Evolutionary conservation across 108 stramenopile species (phyloP).

Genomic region (Skeletonema grethae): DNA sequence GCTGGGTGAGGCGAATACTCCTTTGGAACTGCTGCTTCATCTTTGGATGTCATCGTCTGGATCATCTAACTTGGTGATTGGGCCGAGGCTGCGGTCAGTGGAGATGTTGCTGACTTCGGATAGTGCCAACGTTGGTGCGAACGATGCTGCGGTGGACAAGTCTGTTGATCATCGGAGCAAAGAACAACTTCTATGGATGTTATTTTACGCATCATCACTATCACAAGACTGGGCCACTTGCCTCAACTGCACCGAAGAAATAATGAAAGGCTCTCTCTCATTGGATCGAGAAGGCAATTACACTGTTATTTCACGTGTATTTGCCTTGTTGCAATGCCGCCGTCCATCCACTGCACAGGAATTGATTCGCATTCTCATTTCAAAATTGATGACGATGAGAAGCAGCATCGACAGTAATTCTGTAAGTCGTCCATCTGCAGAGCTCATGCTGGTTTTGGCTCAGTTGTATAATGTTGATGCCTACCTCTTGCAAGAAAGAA

Average conservation of each 20-base stretch:
- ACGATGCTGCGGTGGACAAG: background rate
- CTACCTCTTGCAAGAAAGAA: conserved; percentile 6
- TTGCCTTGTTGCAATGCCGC: conserved; percentile 47
- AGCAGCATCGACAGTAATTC: background rate
- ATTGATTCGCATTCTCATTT: background rate
- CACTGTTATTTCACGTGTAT: conserved; percentile 8
- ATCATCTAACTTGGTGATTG: background rate
- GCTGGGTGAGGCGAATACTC: conserved; percentile 37
- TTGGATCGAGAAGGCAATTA: background rate
- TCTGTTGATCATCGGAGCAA: background rate
- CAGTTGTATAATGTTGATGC: conserved; percentile 38
- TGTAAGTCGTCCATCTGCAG: background rate
- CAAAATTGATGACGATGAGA: background rate
- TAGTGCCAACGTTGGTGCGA: conserved; percentile 10
- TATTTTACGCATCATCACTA: conserved; percentile 43
- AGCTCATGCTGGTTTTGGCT: conserved; percentile 7
- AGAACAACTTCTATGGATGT: conserved; percentile 40
- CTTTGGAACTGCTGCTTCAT: conserved; percentile 42
- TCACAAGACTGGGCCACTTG: conserved; percentile 46
- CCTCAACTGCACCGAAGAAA: conserved; percentile 28
- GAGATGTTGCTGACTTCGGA: conserved; percentile 16
- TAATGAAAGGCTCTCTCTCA: background rate
- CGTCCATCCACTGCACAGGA: conserved; percentile 31
- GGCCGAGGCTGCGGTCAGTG: conserved; percentile 8
- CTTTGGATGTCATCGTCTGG: conserved; percentile 23